These are phyloP conservation scores for Pulveroboletus sp. DNA, from an alignment of 768 basidiomycete genomes.

Conservation along the genomic window DNA sequence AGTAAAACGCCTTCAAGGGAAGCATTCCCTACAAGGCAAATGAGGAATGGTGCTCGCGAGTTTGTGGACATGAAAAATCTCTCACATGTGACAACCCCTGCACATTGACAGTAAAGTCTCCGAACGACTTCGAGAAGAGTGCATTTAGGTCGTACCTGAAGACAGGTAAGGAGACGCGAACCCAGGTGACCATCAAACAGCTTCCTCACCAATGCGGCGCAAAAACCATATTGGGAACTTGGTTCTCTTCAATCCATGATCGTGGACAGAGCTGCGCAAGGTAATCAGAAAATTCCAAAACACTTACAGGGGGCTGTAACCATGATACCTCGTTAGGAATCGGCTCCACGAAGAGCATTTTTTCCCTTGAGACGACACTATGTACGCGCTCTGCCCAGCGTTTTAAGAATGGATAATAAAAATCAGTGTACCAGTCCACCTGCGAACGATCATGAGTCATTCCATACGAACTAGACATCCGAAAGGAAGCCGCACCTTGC, in stretches of 20 bases:
- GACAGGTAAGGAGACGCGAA: neutral
- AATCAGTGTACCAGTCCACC: constrained; percentile 86
- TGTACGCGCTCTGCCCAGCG: constrained; percentile 63
- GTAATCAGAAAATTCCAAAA: constrained; percentile 2
- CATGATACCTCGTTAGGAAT: constrained; percentile 85
- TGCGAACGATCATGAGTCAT: constrained; percentile 24
- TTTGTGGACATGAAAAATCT: neutral
- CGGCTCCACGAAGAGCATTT: constrained; percentile 72
- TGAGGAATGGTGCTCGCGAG: constrained; percentile 4
- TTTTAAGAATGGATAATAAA: constrained; percentile 72
- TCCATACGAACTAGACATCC: neutral
- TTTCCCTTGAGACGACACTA: constrained; percentile 42
- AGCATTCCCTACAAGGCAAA: constrained; percentile 69
- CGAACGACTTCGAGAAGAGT: constrained; percentile 79
- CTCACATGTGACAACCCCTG: constrained; percentile 84
- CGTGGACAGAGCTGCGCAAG: constrained; percentile 67
- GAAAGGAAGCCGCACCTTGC: constrained; percentile 41
- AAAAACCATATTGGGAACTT: constrained; percentile 59
- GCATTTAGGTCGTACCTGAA: constrained; percentile 88
- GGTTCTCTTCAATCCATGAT: constrained; percentile 65
- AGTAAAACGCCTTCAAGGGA: constrained; percentile 73
- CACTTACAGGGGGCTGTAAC: neutral
- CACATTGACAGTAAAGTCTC: constrained; percentile 86
- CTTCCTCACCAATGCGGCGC: constrained; percentile 66
- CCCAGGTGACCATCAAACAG: neutral